Percentiles rank a stretch among this genome's conserved stretches.
Evolutionary conservation across 148 eudicot genomes (phyloP).

Genomic region (Rhododendron ovatum): DNA sequence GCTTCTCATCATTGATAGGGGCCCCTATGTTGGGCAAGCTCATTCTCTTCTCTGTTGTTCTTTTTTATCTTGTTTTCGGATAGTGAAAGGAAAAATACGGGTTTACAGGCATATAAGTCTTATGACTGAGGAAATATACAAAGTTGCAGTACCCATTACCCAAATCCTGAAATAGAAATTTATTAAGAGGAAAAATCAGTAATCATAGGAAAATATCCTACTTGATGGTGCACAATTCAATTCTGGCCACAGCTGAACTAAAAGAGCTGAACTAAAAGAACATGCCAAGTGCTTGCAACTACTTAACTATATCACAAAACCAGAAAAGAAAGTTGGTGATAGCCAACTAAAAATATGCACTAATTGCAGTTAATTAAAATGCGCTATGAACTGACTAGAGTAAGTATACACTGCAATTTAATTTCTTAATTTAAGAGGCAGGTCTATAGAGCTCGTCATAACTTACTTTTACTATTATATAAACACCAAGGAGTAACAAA

Average conservation of each 20-base stretch:
- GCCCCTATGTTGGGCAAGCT: constrained; percentile 61
- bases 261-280: background rate
- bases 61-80: background rate
- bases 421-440: too few species aligned
- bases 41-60: constrained; percentile 36
- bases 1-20: constrained; percentile 28
- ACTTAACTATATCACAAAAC: background rate
- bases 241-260: constrained; percentile 3
- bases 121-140: background rate
- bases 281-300: background rate
- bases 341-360: background rate
- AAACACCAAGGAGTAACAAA: background rate
- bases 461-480: background rate
- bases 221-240: background rate
- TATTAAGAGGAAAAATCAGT: background rate
- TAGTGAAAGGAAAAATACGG: constrained; percentile 8
- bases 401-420: background rate
- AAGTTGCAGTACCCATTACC: constrained; percentile 15
- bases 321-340: background rate
- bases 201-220: background rate
- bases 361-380: background rate
- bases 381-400: background rate
- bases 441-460: background rate
- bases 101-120: constrained; percentile 15
- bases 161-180: constrained; percentile 38